Evolutionary conservation across 805 yeast genomes (phyloP).

Genomic region (Candida verbasci): DNA sequence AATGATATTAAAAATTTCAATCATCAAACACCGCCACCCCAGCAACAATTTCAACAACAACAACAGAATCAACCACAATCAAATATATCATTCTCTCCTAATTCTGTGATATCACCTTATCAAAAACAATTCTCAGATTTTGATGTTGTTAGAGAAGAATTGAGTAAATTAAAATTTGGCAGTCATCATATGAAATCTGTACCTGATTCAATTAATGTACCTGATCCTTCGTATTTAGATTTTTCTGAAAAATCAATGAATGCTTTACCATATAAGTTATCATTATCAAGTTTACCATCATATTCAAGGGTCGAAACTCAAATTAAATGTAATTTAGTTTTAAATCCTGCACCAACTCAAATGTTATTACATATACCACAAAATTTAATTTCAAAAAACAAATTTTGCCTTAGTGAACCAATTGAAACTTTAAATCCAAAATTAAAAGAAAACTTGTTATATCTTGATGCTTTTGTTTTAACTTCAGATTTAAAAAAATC

Average conservation of each 20-base stretch:
- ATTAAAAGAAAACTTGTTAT: conserved; percentile 51
- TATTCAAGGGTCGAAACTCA: conserved; percentile 95
- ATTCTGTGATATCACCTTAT: conserved; percentile 3
- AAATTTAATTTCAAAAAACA: conserved; percentile 83
- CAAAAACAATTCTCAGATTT: conserved; percentile 22
- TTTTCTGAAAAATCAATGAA: conserved; percentile 33
- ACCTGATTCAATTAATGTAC: conserved; percentile 26
- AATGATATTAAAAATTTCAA: no score
- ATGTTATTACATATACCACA: conserved; percentile 74
- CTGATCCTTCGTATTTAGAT: conserved; percentile 32
- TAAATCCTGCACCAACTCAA: conserved; percentile 77
- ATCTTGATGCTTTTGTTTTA: conserved; percentile 77
- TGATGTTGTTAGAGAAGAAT: conserved; percentile 38
- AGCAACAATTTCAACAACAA: conserved; percentile 5
- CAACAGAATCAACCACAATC: background rate
- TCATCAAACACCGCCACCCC: no score
- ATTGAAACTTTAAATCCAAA: conserved; percentile 39
- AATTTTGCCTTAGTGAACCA: conserved; percentile 59
- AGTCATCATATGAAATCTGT: conserved; percentile 33
- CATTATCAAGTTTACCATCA: conserved; percentile 62
- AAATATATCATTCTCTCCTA: background rate
- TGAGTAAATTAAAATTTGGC: conserved; percentile 54
- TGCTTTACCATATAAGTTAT: conserved; percentile 45
- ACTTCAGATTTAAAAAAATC: conserved; percentile 45
- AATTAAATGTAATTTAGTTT: conserved; percentile 65